Percentiles rank a stretch among this genome's conserved stretches.
phyloP scores from a whole-genome alignment of 495 filamentous ascomycete genomes.

The Daldinia decipiens region DNA sequence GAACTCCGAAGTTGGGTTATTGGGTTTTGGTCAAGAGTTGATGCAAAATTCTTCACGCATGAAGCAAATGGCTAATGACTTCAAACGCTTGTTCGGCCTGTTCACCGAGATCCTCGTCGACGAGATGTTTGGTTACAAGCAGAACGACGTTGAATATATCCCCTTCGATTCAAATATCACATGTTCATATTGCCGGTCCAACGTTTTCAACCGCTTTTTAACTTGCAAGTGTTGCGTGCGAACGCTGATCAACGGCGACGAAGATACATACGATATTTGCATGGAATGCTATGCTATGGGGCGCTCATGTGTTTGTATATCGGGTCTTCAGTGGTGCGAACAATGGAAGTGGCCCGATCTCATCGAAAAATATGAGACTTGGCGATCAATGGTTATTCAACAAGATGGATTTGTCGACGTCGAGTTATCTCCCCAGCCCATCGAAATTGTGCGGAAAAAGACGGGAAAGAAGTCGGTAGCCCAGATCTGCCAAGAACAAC shows the following conservation, averaged over 20 bases:
- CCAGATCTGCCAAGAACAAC: conserved; percentile 88
- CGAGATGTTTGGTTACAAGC: conserved; percentile 79
- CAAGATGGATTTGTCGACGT: conserved; percentile 69
- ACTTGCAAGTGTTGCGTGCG: conserved; percentile 83
- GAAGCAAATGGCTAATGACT: conserved; percentile 77
- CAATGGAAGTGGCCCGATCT: conserved; percentile 88
- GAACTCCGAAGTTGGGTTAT: conserved; percentile 51
- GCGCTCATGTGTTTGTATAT: conserved; percentile 87
- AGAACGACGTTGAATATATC: conserved; percentile 74
- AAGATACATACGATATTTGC: conserved; percentile 91
- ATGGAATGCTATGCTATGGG: conserved; percentile 98
- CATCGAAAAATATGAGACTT: conserved; percentile 78
- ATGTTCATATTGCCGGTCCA: conserved; percentile 94
- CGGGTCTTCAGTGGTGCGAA: conserved; percentile 87
- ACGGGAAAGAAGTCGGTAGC: conserved; percentile 79
- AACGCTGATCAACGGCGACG: conserved; percentile 65
- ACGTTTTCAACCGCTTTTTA: conserved; percentile 97
- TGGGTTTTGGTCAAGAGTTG: conserved; percentile 58
- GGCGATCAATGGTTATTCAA: conserved; percentile 78
- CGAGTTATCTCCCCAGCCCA: conserved; percentile 68
- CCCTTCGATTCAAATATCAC: conserved; percentile 88
- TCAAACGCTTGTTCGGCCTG: conserved; percentile 77
- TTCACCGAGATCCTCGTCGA: conserved; percentile 82
- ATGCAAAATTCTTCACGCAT: conserved; percentile 65
- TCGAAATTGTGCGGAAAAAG: conserved; percentile 70